Evolutionary conservation across 345 rosid genomes (phyloP).

Genomic region (Citrus unshiu): DNA sequence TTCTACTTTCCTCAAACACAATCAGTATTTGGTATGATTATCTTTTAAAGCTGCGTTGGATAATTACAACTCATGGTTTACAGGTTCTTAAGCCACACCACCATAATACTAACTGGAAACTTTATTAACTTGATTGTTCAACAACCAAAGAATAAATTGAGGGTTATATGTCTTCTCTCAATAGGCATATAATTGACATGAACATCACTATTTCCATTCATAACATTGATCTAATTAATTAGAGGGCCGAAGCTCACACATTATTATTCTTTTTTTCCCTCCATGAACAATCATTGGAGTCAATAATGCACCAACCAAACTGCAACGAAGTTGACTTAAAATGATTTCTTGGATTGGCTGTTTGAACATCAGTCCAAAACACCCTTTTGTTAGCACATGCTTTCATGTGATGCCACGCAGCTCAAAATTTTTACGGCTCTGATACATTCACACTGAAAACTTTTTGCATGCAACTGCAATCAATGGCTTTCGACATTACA

Average conservation of each 20-base stretch:
- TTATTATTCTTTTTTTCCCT: neutral
- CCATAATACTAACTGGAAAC: too few species aligned
- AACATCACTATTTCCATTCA: too few species aligned
- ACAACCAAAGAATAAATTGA: too few species aligned
- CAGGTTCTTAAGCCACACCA: too few species aligned
- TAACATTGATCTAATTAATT: neutral
- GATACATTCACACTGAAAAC: constrained; percentile 17
- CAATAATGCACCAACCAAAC: constrained; percentile 9
- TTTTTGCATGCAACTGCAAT: neutral
- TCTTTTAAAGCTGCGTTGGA: too few species aligned
- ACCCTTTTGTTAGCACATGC: constrained; percentile 65
- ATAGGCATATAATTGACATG: neutral
- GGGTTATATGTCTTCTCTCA: too few species aligned
- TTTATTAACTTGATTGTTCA: too few species aligned
- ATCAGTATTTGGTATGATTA: too few species aligned
- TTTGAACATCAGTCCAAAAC: constrained; percentile 52
- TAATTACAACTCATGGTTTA: too few species aligned
- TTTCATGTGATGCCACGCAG: constrained; percentile 48
- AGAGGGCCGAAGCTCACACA: neutral
- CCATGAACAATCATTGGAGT: constrained; percentile 2
- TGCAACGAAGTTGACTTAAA: constrained; percentile 41
- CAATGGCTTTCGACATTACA: neutral
- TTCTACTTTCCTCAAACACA: neutral
- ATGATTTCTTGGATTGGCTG: constrained; percentile 26
- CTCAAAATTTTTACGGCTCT: constrained; percentile 14